phyloP scores from a whole-genome alignment of 495 filamentous ascomycete genomes.

The Penicillium turbatum region DNA sequence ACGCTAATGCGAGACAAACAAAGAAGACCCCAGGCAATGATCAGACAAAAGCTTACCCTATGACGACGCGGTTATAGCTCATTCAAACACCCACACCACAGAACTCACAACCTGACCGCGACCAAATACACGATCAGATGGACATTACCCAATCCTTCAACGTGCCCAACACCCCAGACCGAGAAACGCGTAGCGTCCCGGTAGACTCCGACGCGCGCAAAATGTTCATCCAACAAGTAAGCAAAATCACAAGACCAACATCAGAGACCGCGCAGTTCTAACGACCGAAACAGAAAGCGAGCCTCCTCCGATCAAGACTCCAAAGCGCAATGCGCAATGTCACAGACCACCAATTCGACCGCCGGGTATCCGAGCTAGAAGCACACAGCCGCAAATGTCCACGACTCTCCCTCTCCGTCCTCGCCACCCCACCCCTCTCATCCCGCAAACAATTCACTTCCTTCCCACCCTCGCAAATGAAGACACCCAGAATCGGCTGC shows the following conservation, averaged over 20 bases:
- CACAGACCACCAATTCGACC: conserved; percentile 40
- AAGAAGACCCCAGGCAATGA: not conserved
- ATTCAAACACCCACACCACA: conserved; percentile 16
- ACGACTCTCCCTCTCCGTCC: conserved; percentile 27
- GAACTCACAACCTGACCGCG: conserved; percentile 17
- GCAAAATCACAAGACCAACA: conserved; percentile 1
- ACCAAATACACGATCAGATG: conserved; percentile 16
- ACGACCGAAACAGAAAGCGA: conserved; percentile 37
- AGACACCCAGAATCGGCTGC: conserved; percentile 24
- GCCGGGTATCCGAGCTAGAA: conserved; percentile 43
- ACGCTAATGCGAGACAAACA: conserved; percentile 8
- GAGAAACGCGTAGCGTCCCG: conserved; percentile 24
- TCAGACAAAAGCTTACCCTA: conserved; percentile 13
- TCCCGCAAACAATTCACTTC: conserved; percentile 19
- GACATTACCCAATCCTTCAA: conserved; percentile 9
- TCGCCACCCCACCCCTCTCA: conserved; percentile 16
- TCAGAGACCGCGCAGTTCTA: not conserved
- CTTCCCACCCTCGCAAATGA: conserved; percentile 11
- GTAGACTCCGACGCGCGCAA: conserved; percentile 38
- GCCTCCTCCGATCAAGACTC: conserved; percentile 39
- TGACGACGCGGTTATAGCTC: conserved; percentile 9
- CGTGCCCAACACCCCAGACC: conserved; percentile 6
- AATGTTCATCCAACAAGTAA: conserved; percentile 44
- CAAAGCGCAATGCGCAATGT: conserved; percentile 45
- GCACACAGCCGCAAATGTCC: conserved; percentile 42